A percentile compares a stretch with the other conserved stretches of the same genome.
Evolutionary conservation across 371 early-diverging fungal genomes (phyloP).

Genomic region (Apophysomyces ossiformis): DNA sequence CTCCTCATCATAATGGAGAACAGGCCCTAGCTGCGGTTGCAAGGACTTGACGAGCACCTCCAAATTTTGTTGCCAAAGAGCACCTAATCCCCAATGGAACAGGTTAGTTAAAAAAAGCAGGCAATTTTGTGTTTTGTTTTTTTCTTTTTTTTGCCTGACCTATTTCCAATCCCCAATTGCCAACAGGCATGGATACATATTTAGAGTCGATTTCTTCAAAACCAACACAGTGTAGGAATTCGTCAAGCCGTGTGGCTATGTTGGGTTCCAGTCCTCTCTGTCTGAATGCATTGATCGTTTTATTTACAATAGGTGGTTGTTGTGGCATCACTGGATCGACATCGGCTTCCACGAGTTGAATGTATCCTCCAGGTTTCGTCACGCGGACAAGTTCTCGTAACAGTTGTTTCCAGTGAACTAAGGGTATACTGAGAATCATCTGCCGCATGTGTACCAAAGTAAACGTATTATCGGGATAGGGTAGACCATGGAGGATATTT

Average conservation of each 20-base stretch:
- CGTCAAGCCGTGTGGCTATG: constrained; percentile 2
- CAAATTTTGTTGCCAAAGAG: constrained; percentile 39
- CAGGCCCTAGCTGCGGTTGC: constrained; percentile 20
- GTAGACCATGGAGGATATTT: constrained; percentile 25
- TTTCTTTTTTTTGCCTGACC: constrained; percentile 6
- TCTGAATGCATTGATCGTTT: constrained; percentile 23
- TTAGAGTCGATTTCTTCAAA: constrained; percentile 25
- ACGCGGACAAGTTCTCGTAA: constrained; percentile 28
- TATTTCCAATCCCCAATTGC: constrained; percentile 40
- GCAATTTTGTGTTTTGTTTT: not conserved
- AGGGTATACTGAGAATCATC: constrained; percentile 25
- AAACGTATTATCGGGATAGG: constrained; percentile 37
- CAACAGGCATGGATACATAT: constrained; percentile 33
- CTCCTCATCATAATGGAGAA: constrained; percentile 11
- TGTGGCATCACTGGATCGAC: constrained; percentile 32
- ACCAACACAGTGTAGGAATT: constrained; percentile 21
- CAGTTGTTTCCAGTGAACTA: constrained; percentile 21
- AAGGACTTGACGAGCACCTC: constrained; percentile 33
- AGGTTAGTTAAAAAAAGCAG: not conserved
- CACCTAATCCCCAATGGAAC: not conserved
- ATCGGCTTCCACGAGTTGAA: constrained; percentile 17
- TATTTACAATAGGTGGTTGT: not conserved
- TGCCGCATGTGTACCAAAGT: constrained; percentile 35
- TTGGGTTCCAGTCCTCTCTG: constrained; percentile 73
- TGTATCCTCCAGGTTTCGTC: constrained; percentile 31